Evolutionary conservation across 257 asterid genomes (phyloP).

Genomic region (Eustoma russellianum): DNA sequence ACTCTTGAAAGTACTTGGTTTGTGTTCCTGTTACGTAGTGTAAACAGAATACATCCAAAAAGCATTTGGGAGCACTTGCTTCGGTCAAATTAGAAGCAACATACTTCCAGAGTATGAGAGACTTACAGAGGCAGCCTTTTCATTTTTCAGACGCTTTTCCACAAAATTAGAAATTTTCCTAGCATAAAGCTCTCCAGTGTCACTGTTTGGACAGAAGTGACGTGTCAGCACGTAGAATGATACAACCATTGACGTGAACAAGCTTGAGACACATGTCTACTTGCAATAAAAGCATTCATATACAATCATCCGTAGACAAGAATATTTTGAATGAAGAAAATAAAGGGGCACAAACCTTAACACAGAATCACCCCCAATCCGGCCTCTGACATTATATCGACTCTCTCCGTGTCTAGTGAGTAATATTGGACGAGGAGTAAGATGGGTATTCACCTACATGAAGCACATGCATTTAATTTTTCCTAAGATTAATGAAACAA

Average conservation of each 20-base stretch:
- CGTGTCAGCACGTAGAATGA: not conserved
- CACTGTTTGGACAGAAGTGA: slow-evolving; percentile 37
- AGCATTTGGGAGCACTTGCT: too few species aligned
- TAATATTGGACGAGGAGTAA: slow-evolving; percentile 96
- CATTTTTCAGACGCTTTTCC: slow-evolving; percentile 92
- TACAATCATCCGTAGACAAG: too few species aligned
- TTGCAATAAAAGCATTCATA: not conserved
- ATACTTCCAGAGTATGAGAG: not conserved
- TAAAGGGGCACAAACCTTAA: slow-evolving; percentile 41
- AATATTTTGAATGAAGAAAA: too few species aligned
- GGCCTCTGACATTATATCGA: slow-evolving; percentile 85
- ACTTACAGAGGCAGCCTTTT: slow-evolving; percentile 95
- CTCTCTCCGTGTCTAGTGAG: slow-evolving; percentile 99
- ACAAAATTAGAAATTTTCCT: slow-evolving; percentile 91
- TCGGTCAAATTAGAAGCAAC: slow-evolving; percentile 5
- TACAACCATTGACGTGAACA: not conserved
- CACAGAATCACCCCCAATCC: slow-evolving; percentile 95
- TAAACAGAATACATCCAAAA: too few species aligned
- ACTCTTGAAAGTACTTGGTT: too few species aligned
- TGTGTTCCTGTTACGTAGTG: too few species aligned
- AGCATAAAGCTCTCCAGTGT: slow-evolving; percentile 78
- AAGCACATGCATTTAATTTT: not conserved
- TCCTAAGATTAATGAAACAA: slow-evolving; percentile 1
- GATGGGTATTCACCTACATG: slow-evolving; percentile 89
- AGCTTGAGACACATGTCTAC: too few species aligned